Base-by-base conservation (phyloP, 306 rosid genomes). In the Lathyrus tuberosus region DNA sequence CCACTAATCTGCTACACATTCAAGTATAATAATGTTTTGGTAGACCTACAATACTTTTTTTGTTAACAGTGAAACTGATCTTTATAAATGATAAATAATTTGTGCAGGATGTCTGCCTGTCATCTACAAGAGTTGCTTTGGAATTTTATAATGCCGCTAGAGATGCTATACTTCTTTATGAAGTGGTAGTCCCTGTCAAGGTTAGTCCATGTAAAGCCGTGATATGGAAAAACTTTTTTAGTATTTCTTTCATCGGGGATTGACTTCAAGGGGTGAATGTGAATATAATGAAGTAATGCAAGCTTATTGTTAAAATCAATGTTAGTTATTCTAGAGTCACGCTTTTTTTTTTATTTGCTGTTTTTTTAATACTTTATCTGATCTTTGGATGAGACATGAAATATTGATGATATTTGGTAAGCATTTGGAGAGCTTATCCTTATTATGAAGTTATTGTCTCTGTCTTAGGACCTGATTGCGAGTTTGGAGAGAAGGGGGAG, bases 151-250 rank as follows among this genome's bases (percentile, higher is more conserved):
- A n/a, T 49, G 91, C 95, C 22, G 89, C 87, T 75, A 90, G 98
- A 78, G 96, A 94, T 73, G 91, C 89, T 53, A 65, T 90, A 54
- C 97, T 94, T 69, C 95, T 94, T 20, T 94, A 94, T 83, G 97
- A 88, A 91, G 97, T 88, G 75, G 86, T 93, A 80, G 86, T 94
- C 68, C 98, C 97, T 43, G 87, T 87, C 75, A 94, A 94, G 95
- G 98, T 94, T 83, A 82, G 97, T 82, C 69, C 82, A 57, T 57
- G 17, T 43, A 63, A 40, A 35, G 17, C 35, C 14, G 51, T 41
- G 52, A 18, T 35, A 41, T 38, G 35, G 68, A 63, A 40, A 63
- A 6, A 5, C 51, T 18, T 38, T 63, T 63, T 12, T 62, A 12
- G 35, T 20, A 62, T 62, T 38, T 62, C 67, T 62, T 18, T 61